Conservation (phyloP, 345 rosid species). For the Salix suchowensis region DNA sequence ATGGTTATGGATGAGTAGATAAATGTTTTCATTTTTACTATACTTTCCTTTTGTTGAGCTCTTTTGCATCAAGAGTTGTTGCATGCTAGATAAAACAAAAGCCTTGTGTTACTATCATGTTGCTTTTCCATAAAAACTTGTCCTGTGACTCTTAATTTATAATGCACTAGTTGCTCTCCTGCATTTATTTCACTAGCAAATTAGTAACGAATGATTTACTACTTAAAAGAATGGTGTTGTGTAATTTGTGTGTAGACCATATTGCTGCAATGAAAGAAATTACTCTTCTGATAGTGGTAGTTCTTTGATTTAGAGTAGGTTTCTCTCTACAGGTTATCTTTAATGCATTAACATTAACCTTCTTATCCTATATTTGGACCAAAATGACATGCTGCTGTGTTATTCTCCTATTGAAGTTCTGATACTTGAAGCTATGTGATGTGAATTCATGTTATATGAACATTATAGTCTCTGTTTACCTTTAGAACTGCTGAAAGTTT, state of each 20-base stretch:
- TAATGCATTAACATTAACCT: neutral
- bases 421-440: neutral
- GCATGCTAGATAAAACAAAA: neutral
- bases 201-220: neutral
- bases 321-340: neutral
- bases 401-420: neutral
- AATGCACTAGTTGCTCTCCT: neutral
- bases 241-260: neutral
- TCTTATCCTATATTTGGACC: neutral
- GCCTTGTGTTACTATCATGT: neutral
- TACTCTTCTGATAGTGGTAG: neutral
- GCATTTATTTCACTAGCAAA: neutral
- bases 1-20: too few relatives aligned
- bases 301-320: neutral
- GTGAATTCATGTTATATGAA: too few relatives aligned
- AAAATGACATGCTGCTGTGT: neutral
- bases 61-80: neutral
- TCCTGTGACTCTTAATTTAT: too few relatives aligned
- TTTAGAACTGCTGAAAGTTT: neutral
- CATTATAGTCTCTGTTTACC: neutral
- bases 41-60: neutral
- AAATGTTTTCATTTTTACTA: neutral
- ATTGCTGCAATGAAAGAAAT: neutral
- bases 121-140: neutral
- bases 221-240: neutral